Evolutionary conservation across 768 basidiomycete species (phyloP).

Genomic region (Mycena venus): DNA sequence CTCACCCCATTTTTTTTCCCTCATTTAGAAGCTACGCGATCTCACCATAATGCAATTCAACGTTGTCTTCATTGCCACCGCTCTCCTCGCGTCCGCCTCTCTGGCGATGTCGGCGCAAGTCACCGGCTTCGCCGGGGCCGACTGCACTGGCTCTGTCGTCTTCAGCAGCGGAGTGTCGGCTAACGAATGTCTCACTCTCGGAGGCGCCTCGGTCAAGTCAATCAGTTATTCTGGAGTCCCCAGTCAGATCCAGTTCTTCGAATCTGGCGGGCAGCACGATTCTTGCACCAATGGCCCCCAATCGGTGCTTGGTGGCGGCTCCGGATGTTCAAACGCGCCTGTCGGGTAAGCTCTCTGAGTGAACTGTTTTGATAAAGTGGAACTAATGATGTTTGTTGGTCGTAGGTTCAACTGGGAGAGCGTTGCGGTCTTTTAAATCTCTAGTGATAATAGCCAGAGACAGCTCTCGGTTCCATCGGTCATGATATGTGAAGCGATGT

Average conservation of each 20-base stretch:
- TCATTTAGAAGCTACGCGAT: not conserved
- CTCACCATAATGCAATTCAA: conserved; percentile 9
- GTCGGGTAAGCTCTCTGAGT: no score
- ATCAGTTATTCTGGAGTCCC: not conserved
- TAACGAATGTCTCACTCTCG: not conserved
- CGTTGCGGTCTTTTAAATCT: not conserved
- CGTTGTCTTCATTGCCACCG: conserved; percentile 12
- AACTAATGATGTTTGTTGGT: no score
- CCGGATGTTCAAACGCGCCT: no score
- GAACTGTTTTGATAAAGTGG: no score
- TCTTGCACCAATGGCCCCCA: not conserved
- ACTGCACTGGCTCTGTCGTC: conserved; percentile 15
- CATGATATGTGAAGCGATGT: not conserved
- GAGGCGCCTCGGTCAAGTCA: not conserved
- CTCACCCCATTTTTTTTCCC: not conserved
- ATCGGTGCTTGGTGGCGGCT: not conserved
- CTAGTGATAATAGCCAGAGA: not conserved
- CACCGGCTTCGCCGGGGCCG: not conserved
- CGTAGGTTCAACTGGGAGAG: not conserved
- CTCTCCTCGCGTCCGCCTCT: conserved; percentile 5
- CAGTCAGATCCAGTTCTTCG: not conserved
- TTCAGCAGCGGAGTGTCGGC: not conserved
- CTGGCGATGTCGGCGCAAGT: not conserved
- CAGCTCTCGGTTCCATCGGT: not conserved
- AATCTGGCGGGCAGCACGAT: not conserved